Conservation (phyloP, 768 basidiomycete species). For the Naematelia encephala region DNA sequence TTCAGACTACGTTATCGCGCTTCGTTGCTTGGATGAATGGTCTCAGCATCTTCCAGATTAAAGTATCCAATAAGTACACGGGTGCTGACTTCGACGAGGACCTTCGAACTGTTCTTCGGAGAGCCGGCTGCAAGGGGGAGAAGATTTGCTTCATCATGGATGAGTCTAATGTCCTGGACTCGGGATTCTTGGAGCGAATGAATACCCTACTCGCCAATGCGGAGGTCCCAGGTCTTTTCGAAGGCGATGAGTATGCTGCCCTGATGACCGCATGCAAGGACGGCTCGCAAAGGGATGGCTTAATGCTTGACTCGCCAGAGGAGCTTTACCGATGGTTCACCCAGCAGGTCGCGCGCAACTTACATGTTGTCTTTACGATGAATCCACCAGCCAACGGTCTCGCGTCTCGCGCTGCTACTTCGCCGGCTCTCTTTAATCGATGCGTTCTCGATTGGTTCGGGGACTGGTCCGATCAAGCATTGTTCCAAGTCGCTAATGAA, state of each 20-base stretch:
- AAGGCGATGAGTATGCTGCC: constrained; percentile 97
- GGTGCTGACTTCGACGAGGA: constrained; percentile 99
- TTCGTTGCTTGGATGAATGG: constrained; percentile 99
- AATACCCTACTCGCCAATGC: constrained; percentile 98
- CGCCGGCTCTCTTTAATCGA: constrained; percentile 90
- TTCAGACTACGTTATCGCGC: constrained; percentile 88
- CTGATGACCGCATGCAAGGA: constrained; percentile 99
- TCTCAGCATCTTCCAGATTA: constrained; percentile 97
- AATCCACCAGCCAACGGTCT: constrained; percentile 95
- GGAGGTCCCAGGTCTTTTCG: constrained; percentile 99
- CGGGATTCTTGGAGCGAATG: constrained; percentile 99
- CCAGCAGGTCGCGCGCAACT: constrained; percentile 92
- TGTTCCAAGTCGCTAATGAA: constrained; percentile 96
- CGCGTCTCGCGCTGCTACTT: constrained; percentile 92
- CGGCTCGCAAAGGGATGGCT: constrained; percentile 95
- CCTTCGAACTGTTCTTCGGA: constrained; percentile 86
- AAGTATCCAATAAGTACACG: constrained; percentile 98
- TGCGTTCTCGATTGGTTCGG: constrained; percentile 99
- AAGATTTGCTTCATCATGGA: constrained; percentile 99
- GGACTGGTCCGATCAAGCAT: constrained; percentile 97
- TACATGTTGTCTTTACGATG: constrained; percentile 99
- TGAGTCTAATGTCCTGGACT: constrained; percentile 97
- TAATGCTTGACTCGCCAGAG: constrained; percentile 97
- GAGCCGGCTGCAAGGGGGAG: constrained; percentile 96
- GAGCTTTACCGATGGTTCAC: constrained; percentile 99